Evolutionary conservation across 305 asterid genomes (phyloP).

Genomic region (Solanum chacoense): DNA sequence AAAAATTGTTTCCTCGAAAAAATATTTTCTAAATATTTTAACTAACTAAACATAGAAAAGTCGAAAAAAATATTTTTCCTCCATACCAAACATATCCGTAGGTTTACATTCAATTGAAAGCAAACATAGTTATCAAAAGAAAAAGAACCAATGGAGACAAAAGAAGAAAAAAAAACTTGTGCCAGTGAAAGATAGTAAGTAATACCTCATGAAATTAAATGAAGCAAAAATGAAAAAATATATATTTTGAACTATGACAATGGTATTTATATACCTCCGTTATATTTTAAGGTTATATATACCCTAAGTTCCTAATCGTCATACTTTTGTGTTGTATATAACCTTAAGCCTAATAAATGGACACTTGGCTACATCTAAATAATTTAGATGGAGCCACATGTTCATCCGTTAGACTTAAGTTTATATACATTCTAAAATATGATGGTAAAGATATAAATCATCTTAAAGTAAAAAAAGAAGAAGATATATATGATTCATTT

Average conservation of each 20-base stretch:
- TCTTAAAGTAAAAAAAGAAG: no score
- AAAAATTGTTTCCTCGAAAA: no score
- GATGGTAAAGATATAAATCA: no score
- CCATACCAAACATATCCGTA: background rate
- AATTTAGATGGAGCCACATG: background rate
- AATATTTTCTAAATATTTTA: background rate
- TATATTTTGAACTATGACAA: rapidly evolving
- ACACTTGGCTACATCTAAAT: background rate
- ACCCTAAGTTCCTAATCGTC: background rate
- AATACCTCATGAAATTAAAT: background rate
- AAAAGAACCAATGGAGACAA: background rate
- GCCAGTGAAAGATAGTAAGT: background rate
- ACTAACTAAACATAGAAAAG: background rate
- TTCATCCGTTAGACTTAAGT: no score
- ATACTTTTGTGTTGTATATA: background rate
- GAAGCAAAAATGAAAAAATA: rapidly evolving
- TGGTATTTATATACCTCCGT: no score
- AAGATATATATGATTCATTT: no score
- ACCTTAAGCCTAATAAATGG: background rate
- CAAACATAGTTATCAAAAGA: background rate
- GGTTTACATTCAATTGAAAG: background rate
- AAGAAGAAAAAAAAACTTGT: background rate
- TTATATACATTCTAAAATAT: no score
- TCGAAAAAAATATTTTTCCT: no score
- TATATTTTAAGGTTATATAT: background rate